Percentiles rank a stretch among this genome's conserved stretches.
These are phyloP conservation scores for Gelatoporia subvermispora DNA, from an alignment of 768 basidiomycete species.

Conservation along the genomic window DNA sequence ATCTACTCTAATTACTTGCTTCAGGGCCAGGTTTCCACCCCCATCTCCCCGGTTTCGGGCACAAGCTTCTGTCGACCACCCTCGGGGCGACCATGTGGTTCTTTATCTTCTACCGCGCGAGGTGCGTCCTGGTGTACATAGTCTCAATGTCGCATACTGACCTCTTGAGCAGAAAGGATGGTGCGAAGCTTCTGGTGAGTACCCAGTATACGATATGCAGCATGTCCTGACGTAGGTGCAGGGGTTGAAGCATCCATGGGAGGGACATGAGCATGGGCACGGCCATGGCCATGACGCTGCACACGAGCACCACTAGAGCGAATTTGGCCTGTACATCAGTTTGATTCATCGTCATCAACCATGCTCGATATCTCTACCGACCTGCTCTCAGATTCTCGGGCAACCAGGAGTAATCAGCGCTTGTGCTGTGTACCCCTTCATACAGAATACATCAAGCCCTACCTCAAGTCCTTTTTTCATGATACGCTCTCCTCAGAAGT, in stretches of 20 bases:
- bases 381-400: too few relatives aligned
- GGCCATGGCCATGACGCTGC: constrained; percentile 33
- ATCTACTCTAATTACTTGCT: not conserved
- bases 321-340: too few relatives aligned
- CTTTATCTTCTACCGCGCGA: constrained; percentile 94
- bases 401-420: too few relatives aligned
- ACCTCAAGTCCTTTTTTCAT: too few relatives aligned
- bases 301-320: constrained; percentile 31
- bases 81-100: constrained; percentile 97
- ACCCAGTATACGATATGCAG: not conserved
- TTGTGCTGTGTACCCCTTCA: too few relatives aligned
- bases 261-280: constrained; percentile 50
- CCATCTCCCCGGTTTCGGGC: constrained; percentile 72
- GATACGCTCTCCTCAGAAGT: too few relatives aligned
- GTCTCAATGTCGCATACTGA: not conserved
- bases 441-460: too few relatives aligned
- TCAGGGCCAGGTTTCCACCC: constrained; percentile 81
- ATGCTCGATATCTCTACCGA: too few relatives aligned
- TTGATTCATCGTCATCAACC: too few relatives aligned
- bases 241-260: constrained; percentile 55
- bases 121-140: constrained; percentile 46
- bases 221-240: constrained; percentile 7
- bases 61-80: constrained; percentile 77
- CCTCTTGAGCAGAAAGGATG: constrained; percentile 32
- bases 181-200: constrained; percentile 30